Evolutionary conservation across 1,139 yeast species (phyloP), one percentile per base, ranked within the genome.

Genomic region (Yamadazyma atmosphaerica): DNA sequence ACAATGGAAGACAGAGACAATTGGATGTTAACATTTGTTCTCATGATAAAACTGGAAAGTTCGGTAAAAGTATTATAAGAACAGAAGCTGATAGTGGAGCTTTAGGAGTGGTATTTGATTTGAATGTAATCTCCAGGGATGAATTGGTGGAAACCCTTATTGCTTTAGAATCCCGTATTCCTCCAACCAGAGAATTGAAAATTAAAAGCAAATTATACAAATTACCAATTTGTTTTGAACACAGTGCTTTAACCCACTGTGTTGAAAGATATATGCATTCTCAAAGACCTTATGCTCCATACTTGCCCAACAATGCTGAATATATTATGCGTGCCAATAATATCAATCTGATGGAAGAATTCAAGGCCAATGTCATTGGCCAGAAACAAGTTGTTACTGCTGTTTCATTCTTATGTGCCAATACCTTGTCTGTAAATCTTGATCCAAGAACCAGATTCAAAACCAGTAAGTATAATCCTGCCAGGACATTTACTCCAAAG

Each of bases 321-420:
- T 38, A 38, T 30, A 34, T 38, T 14, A 38, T 38, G 41, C 28
- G 37, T 29, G 32, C 39, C 18, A 35, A 35, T 16, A 36, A 38
- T 23, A 32, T 38, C 23, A 35, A 16, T 14, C 36, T 38, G 15
- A 17, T 38, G 12, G 41, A 35, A 26, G 39, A 38, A 12, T 38
- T 38, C 12, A 38, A 38, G 21, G 21, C 23, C 2, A 27, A 38
- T 18, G 41, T 38, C 3, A 32, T 35, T 29, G 31, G 32, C 13
- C 33, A 28, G 18, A 38, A 36, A 11, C 41, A 38, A 26, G 32
- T 38, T 14, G 31, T 38, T 10, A 32, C 37, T 9, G 41, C 41
- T n/a, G 41, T 38, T 4, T 38, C 41, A 4, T 38, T 38, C 27
- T 33, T 38, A 19, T 38, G 41, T 38, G 41, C 41, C 12, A 36